These are phyloP conservation scores for Arthroderma sp. DNA, from an alignment of 2,329 filamentous ascomycete genomes.

Conservation along the genomic window DNA sequence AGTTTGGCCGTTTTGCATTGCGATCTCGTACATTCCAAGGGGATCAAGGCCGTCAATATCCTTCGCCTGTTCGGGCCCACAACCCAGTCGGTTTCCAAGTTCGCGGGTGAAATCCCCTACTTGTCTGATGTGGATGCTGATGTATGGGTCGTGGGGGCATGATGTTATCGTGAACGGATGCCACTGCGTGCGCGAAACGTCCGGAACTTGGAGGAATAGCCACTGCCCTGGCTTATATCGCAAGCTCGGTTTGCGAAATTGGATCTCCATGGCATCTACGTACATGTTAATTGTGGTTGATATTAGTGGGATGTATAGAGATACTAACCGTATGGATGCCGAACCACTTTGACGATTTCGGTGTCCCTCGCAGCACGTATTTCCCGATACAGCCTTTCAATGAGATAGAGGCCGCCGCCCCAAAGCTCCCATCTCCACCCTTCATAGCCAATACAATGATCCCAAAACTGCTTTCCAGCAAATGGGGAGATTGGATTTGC, in stretches of 20 bases:
- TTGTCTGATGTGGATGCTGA: conserved; percentile 89
- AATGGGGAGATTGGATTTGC: conserved; percentile 65
- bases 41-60: conserved; percentile 84
- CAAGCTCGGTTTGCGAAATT: conserved; percentile 93
- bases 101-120: conserved; percentile 90
- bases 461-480: conserved; percentile 70
- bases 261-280: conserved; percentile 84
- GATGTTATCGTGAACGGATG: conserved; percentile 99
- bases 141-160: conserved; percentile 88
- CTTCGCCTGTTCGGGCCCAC: conserved; percentile 73
- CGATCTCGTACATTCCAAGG: conserved; percentile 95
- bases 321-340: conserved; percentile 75
- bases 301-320: not conserved
- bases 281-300: not conserved
- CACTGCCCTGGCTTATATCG: conserved; percentile 97
- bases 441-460: conserved; percentile 85
- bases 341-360: conserved; percentile 83
- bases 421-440: conserved; percentile 96
- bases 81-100: conserved; percentile 93
- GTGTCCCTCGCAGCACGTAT: conserved; percentile 72
- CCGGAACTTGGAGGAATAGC: conserved; percentile 89
- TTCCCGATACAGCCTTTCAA: conserved; percentile 84
- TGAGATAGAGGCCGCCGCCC: conserved; percentile 71
- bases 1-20: conserved; percentile 78
- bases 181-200: conserved; percentile 84